Evolutionary conservation across 352 stramenopile genomes (phyloP).

Genomic region (Globisporangium canariense): DNA sequence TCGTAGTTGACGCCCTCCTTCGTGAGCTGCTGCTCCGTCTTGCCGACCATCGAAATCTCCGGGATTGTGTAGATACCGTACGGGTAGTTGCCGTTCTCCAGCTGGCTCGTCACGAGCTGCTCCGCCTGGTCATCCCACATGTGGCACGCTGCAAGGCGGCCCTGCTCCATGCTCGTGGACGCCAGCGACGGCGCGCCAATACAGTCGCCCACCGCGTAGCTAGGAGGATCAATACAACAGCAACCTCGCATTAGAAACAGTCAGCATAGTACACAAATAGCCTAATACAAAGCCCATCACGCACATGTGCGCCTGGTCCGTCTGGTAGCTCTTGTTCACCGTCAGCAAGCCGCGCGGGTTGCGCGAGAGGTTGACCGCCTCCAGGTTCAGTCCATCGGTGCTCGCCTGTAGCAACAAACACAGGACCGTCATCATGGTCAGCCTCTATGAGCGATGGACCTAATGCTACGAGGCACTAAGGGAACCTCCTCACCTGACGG

Average conservation of each 20-base stretch:
- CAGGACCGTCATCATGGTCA: background rate
- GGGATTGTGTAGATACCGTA: constrained; percentile 92
- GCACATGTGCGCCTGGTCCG: constrained; percentile 74
- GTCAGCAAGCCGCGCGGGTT: constrained; percentile 81
- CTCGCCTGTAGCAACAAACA: constrained; percentile 27
- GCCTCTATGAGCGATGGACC: background rate
- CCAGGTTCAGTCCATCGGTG: constrained; percentile 80
- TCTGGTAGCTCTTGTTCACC: constrained; percentile 89
- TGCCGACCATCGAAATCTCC: constrained; percentile 90
- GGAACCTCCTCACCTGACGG: constrained; percentile 35
- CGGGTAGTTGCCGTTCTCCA: constrained; percentile 80
- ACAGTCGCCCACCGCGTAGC: constrained; percentile 86
- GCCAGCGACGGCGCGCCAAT: constrained; percentile 85
- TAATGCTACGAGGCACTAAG: too few species aligned
- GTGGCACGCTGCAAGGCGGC: constrained; percentile 74
- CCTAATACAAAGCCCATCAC: background rate
- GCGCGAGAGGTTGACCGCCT: constrained; percentile 71
- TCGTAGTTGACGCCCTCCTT: constrained; percentile 81
- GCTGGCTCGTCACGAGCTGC: constrained; percentile 51
- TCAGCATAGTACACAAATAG: background rate
- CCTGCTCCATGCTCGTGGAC: constrained; percentile 90
- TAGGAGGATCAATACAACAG: constrained; percentile 13
- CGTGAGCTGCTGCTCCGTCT: constrained; percentile 87
- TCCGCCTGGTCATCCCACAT: constrained; percentile 78
- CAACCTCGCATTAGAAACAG: background rate